Evolutionary conservation across 345 rosid species (phyloP).

Genomic region (Acer yangbiense): DNA sequence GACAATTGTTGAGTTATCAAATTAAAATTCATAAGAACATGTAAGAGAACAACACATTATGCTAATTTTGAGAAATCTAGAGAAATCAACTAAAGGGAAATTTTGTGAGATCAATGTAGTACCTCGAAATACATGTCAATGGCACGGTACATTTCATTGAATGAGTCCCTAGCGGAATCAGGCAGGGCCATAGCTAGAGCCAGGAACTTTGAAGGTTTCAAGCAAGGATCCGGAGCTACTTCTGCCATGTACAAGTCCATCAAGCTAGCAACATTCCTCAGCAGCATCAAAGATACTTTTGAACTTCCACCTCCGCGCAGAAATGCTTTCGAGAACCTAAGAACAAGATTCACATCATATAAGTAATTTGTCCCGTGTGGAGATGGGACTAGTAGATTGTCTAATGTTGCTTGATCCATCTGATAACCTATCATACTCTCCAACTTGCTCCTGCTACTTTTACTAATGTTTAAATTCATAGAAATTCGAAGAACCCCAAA

Average conservation of each 20-base stretch:
- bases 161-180: slow-evolving; percentile 67
- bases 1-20: background rate
- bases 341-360: slow-evolving; percentile 75
- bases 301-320: slow-evolving; percentile 23
- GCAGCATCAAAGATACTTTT: slow-evolving; percentile 24
- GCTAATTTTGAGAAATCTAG: background rate
- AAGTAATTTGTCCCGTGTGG: slow-evolving; percentile 52
- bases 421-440: slow-evolving; percentile 83
- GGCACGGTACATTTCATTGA: slow-evolving; percentile 65
- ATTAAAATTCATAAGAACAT: background rate
- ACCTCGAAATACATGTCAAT: slow-evolving; percentile 88
- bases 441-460: slow-evolving; percentile 54
- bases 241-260: slow-evolving; percentile 81
- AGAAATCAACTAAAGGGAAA: background rate
- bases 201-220: slow-evolving; percentile 70
- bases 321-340: slow-evolving; percentile 69
- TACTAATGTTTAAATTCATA: slow-evolving; percentile 48
- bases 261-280: slow-evolving; percentile 68
- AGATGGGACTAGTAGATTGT: slow-evolving; percentile 83
- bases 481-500: slow-evolving; percentile 66
- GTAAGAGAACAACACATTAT: background rate
- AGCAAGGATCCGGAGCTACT: slow-evolving; percentile 90
- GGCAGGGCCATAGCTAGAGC: slow-evolving; percentile 65
- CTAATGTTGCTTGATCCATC: slow-evolving; percentile 77
- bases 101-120: slow-evolving; percentile 20